Conservation (phyloP, 257 asterid species). For the Salvia rosmarinus region DNA sequence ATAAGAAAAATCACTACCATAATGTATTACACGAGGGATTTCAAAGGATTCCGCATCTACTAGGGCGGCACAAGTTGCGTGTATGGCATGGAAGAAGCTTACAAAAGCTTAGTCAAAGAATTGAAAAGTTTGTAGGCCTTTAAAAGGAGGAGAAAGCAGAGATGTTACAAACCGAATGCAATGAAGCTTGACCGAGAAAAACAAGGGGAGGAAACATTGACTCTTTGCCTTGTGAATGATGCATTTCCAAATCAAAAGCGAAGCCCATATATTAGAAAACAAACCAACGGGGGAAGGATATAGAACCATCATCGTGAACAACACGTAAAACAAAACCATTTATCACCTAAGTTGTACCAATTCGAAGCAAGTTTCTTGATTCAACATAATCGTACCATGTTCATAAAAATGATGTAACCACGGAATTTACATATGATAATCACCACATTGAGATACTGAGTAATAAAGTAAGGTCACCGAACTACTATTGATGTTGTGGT, state of each 20-base stretch:
- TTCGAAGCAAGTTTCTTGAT: no score
- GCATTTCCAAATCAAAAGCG: neutral
- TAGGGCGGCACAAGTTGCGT: conserved; percentile 94
- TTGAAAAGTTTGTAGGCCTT: conserved; percentile 26
- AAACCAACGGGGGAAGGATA: conserved; percentile 58
- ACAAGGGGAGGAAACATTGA: neutral
- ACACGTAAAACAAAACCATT: conserved; percentile 54
- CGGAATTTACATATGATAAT: neutral
- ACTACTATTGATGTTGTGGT: conserved; percentile 84
- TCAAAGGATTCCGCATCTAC: conserved; percentile 91
- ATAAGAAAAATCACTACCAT: neutral
- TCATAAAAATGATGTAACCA: neutral
- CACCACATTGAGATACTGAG: neutral
- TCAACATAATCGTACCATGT: no score
- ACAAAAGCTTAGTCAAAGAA: conserved; percentile 61
- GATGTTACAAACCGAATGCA: neutral
- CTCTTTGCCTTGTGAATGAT: conserved; percentile 3
- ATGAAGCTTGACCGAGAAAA: neutral
- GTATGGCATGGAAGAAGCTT: conserved; percentile 95
- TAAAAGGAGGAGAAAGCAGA: conserved; percentile 11
- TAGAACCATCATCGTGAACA: conserved; percentile 94
- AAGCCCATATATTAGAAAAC: neutral
- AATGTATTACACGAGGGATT: conserved; percentile 68
- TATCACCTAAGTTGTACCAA: conserved; percentile 18
- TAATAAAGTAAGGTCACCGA: conserved; percentile 51